Evolutionary conservation across 2,329 filamentous ascomycete species (phyloP).

Genomic region (Exophiala sp.): DNA sequence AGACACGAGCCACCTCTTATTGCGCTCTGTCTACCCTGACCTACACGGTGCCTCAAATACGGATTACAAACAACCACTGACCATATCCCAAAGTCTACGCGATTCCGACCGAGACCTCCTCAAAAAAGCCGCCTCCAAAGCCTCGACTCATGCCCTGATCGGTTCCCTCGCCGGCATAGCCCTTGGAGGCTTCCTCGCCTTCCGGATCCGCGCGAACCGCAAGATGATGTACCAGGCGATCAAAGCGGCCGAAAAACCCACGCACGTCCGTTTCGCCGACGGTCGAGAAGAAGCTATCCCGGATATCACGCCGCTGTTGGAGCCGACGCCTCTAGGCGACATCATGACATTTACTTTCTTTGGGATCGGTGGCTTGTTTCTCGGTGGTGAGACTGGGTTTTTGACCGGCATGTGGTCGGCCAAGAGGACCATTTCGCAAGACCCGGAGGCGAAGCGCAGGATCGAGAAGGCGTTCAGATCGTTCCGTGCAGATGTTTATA

Average conservation of each 20-base stretch:
- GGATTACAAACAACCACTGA: constrained; percentile 1
- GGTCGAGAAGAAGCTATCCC: constrained; percentile 57
- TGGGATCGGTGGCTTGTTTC: constrained; percentile 54
- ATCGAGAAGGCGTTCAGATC: constrained; percentile 59
- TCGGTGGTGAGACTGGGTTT: constrained; percentile 59
- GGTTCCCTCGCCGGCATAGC: constrained; percentile 57
- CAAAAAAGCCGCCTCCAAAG: constrained; percentile 49
- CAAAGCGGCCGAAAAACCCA: constrained; percentile 56
- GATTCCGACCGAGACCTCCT: constrained; percentile 55
- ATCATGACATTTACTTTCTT: constrained; percentile 59
- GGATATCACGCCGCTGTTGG: constrained; percentile 53
- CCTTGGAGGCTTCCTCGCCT: constrained; percentile 54
- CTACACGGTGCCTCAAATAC: too few relatives aligned
- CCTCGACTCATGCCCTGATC: constrained; percentile 51
- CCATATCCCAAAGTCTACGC: constrained; percentile 39
- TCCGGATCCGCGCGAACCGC: constrained; percentile 51
- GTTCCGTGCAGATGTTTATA: constrained; percentile 59
- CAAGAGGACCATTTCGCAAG: constrained; percentile 47
- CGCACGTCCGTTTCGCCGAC: constrained; percentile 55
- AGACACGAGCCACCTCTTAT: too few relatives aligned
- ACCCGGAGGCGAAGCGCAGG: constrained; percentile 49
- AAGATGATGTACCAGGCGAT: constrained; percentile 57
- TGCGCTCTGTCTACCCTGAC: too few relatives aligned
- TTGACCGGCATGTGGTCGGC: constrained; percentile 53
- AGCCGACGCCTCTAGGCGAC: constrained; percentile 55